Base-by-base conservation (phyloP, 805 yeast genomes). In the Yarrowia porcina region DNA sequence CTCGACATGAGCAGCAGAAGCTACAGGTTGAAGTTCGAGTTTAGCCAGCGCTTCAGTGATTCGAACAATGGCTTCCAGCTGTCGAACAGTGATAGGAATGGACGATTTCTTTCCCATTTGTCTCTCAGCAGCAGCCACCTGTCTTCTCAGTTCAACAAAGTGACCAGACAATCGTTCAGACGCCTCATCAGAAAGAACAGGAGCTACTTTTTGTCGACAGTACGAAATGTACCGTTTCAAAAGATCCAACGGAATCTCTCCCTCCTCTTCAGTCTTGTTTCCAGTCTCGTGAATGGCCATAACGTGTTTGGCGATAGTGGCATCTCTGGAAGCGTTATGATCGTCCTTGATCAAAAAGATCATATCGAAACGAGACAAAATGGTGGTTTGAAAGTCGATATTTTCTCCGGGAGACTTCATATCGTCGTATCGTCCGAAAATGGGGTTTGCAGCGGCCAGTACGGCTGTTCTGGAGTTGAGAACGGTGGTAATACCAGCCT, bases 401-500 rank as follows among this genome's bases (percentile, higher is more conserved):
- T 94, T 94, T 73, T 94, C 99, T 66, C 99, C 98, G 0, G 99
- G 97, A 38, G 96, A 86, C 75, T 91, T 93, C 80, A 89, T 83
- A 66, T 93, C 97, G 74, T 94, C 98, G 74, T 94, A 94, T 67
- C 98, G 83, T 65, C 99, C 99, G 74, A 88, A 94, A 41, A 91
- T 85, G 3, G 99, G 99, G 75, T 94, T 94, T 8, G 99, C 99
- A 23, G 99, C 99, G 0, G 99, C 99, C 50, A 94, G 79, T 4
- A 94, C 99, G 35, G 96, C 87, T 0, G 99, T 94, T 76, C 99
- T 83, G 3, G 99, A 94, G 75, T 94, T 94, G 69, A 94, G 81
- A 63, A 94, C 92, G 0, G 99, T 94, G 2, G 98, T 94, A 69
- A 94, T 94, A 74, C 99, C 99, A 10, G 99, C 99, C 74, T 94